Evolutionary conservation across 2,329 filamentous ascomycete genomes (phyloP), one percentile per base, ranked within the genome.

Genomic region (Scedosporium aurantiacum): DNA sequence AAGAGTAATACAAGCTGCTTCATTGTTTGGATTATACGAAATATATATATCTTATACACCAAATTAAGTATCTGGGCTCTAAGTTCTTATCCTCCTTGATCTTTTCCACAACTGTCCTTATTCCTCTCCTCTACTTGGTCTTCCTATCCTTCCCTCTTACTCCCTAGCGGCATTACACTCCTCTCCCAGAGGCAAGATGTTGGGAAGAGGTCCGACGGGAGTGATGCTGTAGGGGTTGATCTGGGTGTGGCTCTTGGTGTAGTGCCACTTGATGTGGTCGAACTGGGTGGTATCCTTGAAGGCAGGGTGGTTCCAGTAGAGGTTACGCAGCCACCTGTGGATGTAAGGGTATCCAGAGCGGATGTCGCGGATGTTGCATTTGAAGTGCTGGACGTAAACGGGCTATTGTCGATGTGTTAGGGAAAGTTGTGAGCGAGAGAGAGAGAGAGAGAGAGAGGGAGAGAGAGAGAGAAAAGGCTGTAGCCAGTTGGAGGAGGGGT

Each of bases 261-360:
- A 84, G 71, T 87, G 84, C 72, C 78, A 88, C 83, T 96, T 97
- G 78, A 97, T 97, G 76, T 99, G 94, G 73, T 95, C 84, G 72
- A 96, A 96, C 73, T 97, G 83, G 23, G 92, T 96, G 64, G 91
- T 94, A 59, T 89, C 83, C 65, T 78, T 78, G 76, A 96, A 97
- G 2, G 90, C 91, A 0, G 85, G 79, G 25, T 85, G 72, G 66
- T 87, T 87, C 91, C 91, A 96, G 77, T 96, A 97, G 67, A 96
- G 76, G 69, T 87, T 82, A 61, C 89, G 81, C 75, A 96, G 74
- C 91, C 92, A 97, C 63, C 76, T 78, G 76, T 97, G 90, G 63
- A 96, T 76, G 58, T 81, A 78, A 28, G 92, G 92, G 71, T 94
- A 97, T 1, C 91, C 91, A 6, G 83, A 87, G 50, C 91, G 82